These are phyloP conservation scores for Fraxinus angustifolia DNA, from an alignment of 305 asterid genomes.

Conservation along the genomic window DNA sequence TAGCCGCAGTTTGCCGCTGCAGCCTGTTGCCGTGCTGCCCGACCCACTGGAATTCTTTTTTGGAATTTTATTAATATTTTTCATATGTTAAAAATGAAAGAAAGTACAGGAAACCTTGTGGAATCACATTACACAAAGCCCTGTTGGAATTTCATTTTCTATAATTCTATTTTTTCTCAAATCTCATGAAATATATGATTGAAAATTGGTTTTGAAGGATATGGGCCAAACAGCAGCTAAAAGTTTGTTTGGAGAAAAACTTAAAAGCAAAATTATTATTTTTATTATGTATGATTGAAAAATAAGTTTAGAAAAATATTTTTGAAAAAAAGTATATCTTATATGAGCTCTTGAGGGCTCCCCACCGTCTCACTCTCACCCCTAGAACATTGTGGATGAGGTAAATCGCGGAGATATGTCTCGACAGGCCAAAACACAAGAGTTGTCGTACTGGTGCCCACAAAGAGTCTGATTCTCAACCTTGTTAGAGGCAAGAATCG, in stretches of 20 bases:
- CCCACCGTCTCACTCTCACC: too few relatives aligned
- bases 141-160: neutral
- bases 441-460: too few relatives aligned
- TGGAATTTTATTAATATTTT: neutral
- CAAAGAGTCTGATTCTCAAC: too few relatives aligned
- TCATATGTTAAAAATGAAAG: neutral
- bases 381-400: too few relatives aligned
- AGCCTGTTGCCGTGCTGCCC: conserved; percentile 32
- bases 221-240: neutral
- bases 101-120: neutral
- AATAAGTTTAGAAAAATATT: too few relatives aligned
- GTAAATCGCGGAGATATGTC: too few relatives aligned
- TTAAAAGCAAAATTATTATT: neutral
- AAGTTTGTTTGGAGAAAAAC: neutral
- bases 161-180: neutral
- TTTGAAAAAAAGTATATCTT: too few relatives aligned
- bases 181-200: too few relatives aligned
- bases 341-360: too few relatives aligned
- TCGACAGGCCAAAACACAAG: too few relatives aligned
- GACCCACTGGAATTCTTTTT: conserved; percentile 22
- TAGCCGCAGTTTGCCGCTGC: conserved; percentile 29
- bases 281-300: neutral
- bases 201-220: too few relatives aligned
- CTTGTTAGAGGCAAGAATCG: too few relatives aligned
- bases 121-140: neutral